Conservation (phyloP, 176 grass and related monocot species). For the Juncus effusus region DNA sequence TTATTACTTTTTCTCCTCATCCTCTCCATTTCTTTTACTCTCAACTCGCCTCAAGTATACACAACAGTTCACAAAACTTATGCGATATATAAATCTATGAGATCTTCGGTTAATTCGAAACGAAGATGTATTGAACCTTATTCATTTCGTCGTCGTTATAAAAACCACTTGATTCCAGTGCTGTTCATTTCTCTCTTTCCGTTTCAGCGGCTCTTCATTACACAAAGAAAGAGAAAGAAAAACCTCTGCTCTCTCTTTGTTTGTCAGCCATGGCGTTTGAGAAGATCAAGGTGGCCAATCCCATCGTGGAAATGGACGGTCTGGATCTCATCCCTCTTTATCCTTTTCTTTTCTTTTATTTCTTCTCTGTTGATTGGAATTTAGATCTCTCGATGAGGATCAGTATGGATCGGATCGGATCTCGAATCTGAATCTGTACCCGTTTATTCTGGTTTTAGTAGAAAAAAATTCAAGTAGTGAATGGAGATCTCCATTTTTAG, state of each 20-base stretch:
- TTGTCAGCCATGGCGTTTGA: slow-evolving; percentile 72
- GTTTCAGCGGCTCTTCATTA: slow-evolving; percentile 5
- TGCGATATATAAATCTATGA: too few relatives aligned
- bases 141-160: neutral
- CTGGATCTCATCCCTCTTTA: slow-evolving; percentile 19
- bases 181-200: neutral
- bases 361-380: neutral
- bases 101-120: neutral
- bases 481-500: too few relatives aligned
- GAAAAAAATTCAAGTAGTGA: too few relatives aligned
- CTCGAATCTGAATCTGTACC: neutral
- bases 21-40: neutral
- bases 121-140: neutral
- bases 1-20: neutral
- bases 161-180: slow-evolving; percentile 8
- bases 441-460: neutral
- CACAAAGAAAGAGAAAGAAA: too few relatives aligned
- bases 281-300: slow-evolving; percentile 85
- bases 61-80: too few relatives aligned
- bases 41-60: too few relatives aligned
- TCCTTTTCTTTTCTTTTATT: slow-evolving; percentile 12
- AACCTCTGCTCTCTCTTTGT: slow-evolving; percentile 13
- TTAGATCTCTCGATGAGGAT: slow-evolving; percentile 7
- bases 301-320: slow-evolving; percentile 95
- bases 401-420: slow-evolving; percentile 15